Evolutionary conservation across 2,329 filamentous ascomycete genomes (phyloP).

Genomic region (Colletotrichum shisoi): DNA sequence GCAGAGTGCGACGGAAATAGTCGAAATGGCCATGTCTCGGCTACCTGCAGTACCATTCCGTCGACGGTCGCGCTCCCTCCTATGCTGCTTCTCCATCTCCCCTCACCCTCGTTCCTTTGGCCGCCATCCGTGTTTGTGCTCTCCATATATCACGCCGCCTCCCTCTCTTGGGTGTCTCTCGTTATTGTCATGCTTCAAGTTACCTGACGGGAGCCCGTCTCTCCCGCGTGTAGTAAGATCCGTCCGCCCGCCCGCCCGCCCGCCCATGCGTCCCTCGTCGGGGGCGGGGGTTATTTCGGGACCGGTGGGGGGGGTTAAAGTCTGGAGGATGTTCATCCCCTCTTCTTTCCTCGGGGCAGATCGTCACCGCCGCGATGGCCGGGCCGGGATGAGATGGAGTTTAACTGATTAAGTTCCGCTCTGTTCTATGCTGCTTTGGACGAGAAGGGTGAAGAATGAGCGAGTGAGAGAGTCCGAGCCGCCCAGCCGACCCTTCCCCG

Average conservation of each 20-base stretch:
- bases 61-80: neutral
- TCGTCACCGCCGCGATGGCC: neutral
- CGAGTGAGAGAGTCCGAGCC: no score
- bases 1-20: constrained; percentile 6
- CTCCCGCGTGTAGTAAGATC: constrained; percentile 24
- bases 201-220: constrained; percentile 9
- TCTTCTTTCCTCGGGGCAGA: neutral
- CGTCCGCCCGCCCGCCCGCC: neutral
- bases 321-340: neutral
- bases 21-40: constrained; percentile 33
- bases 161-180: neutral
- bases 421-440: no score
- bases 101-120: neutral
- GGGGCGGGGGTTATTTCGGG: neutral
- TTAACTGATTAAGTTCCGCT: no score
- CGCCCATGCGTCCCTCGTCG: neutral
- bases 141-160: neutral
- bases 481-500: no score
- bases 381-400: neutral
- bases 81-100: neutral
- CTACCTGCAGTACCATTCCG: constrained; percentile 28
- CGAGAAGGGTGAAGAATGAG: no score
- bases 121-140: neutral
- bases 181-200: constrained; percentile 6
- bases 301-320: neutral